These are phyloP conservation scores for Hygrophila difformis DNA, from an alignment of 257 asterid species.

Conservation along the genomic window DNA sequence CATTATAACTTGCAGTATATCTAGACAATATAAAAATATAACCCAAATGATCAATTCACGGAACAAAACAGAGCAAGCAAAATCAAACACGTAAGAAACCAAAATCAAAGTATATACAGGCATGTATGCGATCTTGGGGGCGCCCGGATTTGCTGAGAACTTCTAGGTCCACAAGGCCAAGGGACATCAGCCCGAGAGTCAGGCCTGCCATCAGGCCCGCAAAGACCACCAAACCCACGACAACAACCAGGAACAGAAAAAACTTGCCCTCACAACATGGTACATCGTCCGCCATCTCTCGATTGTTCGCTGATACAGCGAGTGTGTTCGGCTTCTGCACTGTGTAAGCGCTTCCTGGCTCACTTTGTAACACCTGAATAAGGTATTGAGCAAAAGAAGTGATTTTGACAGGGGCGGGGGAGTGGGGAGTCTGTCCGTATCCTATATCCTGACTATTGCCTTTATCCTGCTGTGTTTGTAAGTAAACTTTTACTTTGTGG, in stretches of 20 bases:
- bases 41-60: slow-evolving; percentile 16
- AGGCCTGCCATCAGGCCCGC: slow-evolving; percentile 99
- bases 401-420: too few species aligned
- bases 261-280: slow-evolving; percentile 56
- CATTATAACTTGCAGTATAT: too few species aligned
- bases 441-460: too few species aligned
- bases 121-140: slow-evolving; percentile 77
- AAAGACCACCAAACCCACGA: slow-evolving; percentile 68
- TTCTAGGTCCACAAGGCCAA: slow-evolving; percentile 98
- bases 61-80: neutral
- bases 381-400: too few species aligned
- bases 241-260: slow-evolving; percentile 31
- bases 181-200: slow-evolving; percentile 97
- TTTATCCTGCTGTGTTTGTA: too few species aligned
- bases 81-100: neutral
- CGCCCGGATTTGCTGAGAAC: slow-evolving; percentile 96
- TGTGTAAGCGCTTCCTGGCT: too few species aligned
- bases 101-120: slow-evolving; percentile 34
- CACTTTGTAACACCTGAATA: too few species aligned
- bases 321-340: too few species aligned
- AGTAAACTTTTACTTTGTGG: too few species aligned
- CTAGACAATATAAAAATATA: too few species aligned
- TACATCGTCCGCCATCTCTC: slow-evolving; percentile 54
- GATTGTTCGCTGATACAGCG: too few species aligned
- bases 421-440: too few species aligned